A percentile compares a stretch with the other conserved stretches of the same genome.
phyloP scores from a whole-genome alignment of 495 filamentous ascomycete species.

The Hyaloscypha finlandica region DNA sequence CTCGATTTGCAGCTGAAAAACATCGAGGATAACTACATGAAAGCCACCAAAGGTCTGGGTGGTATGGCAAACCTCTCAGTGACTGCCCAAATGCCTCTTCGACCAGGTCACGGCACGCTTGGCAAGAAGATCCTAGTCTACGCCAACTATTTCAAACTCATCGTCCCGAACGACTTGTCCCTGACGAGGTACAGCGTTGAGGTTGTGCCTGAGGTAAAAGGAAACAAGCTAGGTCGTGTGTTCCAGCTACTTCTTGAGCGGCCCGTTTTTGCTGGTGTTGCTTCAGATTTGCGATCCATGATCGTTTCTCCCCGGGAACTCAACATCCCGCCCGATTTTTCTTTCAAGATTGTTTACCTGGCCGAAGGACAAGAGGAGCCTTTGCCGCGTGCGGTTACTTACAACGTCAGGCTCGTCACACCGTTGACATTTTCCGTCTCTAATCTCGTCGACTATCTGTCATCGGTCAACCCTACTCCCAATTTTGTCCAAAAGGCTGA shows the following conservation, averaged over 20 bases:
- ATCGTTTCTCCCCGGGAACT: slow-evolving; percentile 43
- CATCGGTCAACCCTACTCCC: slow-evolving; percentile 42
- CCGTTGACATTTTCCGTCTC: slow-evolving; percentile 48
- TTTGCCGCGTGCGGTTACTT: slow-evolving; percentile 39
- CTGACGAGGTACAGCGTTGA: slow-evolving; percentile 48
- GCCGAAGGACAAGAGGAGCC: slow-evolving; percentile 38
- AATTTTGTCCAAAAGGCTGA: slow-evolving; percentile 40
- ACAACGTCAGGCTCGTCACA: slow-evolving; percentile 40
- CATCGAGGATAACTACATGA: slow-evolving; percentile 28
- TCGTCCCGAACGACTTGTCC: slow-evolving; percentile 35
- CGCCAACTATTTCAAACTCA: slow-evolving; percentile 55
- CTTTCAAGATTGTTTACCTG: slow-evolving; percentile 38
- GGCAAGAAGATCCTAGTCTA: slow-evolving; percentile 47
- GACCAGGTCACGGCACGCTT: slow-evolving; percentile 53
- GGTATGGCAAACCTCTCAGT: slow-evolving; percentile 17
- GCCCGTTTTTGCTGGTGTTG: slow-evolving; percentile 44
- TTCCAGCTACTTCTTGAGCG: slow-evolving; percentile 50
- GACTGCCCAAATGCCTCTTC: slow-evolving; percentile 32
- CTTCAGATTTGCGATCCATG: slow-evolving; percentile 52
- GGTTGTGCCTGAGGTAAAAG: slow-evolving; percentile 36
- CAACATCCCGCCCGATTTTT: slow-evolving; percentile 21
- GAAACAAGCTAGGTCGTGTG: slow-evolving; percentile 50
- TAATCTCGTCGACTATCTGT: slow-evolving; percentile 55
- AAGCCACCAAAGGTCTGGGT: slow-evolving; percentile 11
- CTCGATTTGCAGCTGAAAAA: slow-evolving; percentile 14